Percentiles rank a stretch among this genome's conserved stretches.
phyloP scores from a whole-genome alignment of 2,329 filamentous ascomycete species.

The Neospermospora avenae region DNA sequence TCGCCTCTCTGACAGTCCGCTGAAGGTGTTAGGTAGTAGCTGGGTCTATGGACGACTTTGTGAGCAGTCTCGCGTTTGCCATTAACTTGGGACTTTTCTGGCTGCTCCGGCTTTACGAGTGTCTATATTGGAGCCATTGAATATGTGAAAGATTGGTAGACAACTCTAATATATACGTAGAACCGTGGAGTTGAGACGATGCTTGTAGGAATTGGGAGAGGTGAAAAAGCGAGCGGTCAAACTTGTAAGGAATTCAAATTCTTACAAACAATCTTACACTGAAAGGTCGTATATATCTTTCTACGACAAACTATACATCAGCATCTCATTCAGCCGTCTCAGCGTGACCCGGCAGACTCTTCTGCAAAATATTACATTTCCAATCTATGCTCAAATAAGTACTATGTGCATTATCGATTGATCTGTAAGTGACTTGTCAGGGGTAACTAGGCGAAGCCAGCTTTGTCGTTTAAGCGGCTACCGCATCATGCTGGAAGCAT shows the following conservation, averaged over 20 bases:
- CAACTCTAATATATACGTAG: not conserved
- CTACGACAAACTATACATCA: not conserved
- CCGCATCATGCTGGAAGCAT: not conserved
- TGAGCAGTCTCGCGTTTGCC: not conserved
- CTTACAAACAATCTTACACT: not conserved
- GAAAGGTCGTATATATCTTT: not conserved
- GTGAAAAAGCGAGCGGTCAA: slow-evolving; percentile 3
- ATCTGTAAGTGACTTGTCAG: no score
- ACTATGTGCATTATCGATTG: not conserved
- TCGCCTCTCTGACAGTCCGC: slow-evolving; percentile 5
- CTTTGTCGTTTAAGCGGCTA: slow-evolving; percentile 9
- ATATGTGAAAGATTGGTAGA: not conserved
- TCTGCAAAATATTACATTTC: slow-evolving; percentile 8
- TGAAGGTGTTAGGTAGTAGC: slow-evolving; percentile 8
- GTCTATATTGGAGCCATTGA: slow-evolving; percentile 1
- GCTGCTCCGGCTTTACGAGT: not conserved
- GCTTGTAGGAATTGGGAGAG: slow-evolving; percentile 2
- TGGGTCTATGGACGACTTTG: not conserved
- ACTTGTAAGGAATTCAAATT: slow-evolving; percentile 1
- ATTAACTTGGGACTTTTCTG: not conserved
- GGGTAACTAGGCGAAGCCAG: no score
- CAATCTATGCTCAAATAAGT: slow-evolving; percentile 5
- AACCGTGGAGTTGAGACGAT: not conserved
- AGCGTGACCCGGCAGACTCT: not conserved
- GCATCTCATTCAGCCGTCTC: not conserved